Evolutionary conservation across 805 yeast species (phyloP).

Genomic region (Candida krabiensis): DNA sequence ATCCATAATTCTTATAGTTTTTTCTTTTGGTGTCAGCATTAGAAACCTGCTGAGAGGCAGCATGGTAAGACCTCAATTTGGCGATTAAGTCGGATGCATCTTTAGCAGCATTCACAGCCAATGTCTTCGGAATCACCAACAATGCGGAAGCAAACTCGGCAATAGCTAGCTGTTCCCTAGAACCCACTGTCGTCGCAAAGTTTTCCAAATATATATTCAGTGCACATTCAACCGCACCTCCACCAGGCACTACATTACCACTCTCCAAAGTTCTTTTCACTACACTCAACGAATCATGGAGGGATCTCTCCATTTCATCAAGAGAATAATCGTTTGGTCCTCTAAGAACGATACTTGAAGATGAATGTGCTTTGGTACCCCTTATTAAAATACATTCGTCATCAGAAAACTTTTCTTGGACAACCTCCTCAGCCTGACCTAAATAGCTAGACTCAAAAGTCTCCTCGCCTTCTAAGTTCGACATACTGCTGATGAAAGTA

Average conservation of each 20-base stretch:
- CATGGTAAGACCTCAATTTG: conserved; percentile 92
- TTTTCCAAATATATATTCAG: conserved; percentile 91
- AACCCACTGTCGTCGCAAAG: conserved; percentile 96
- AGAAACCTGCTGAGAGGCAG: conserved; percentile 86
- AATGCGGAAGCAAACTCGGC: conserved; percentile 94
- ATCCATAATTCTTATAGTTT: conserved; percentile 86
- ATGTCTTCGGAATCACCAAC: conserved; percentile 90
- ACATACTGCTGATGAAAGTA: conserved; percentile 78
- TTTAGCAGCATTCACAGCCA: conserved; percentile 97
- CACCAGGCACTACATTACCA: conserved; percentile 96
- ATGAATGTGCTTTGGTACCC: conserved; percentile 88
- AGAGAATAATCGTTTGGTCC: conserved; percentile 94
- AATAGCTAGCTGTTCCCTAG: conserved; percentile 96
- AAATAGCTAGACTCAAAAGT: conserved; percentile 80
- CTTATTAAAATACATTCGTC: conserved; percentile 94
- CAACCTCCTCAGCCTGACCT: conserved; percentile 89
- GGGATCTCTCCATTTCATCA: conserved; percentile 98
- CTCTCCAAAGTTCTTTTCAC: conserved; percentile 95
- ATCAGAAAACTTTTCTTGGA: conserved; percentile 87
- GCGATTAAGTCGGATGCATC: conserved; percentile 95
- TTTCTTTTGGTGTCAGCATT: conserved; percentile 82
- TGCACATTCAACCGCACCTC: conserved; percentile 99
- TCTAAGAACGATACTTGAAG: conserved; percentile 87
- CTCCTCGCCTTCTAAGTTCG: conserved; percentile 95
- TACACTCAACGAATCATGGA: conserved; percentile 91